Evolutionary conservation across 2,329 filamentous ascomycete genomes (phyloP).

Genomic region (Fonsecaea monophora): DNA sequence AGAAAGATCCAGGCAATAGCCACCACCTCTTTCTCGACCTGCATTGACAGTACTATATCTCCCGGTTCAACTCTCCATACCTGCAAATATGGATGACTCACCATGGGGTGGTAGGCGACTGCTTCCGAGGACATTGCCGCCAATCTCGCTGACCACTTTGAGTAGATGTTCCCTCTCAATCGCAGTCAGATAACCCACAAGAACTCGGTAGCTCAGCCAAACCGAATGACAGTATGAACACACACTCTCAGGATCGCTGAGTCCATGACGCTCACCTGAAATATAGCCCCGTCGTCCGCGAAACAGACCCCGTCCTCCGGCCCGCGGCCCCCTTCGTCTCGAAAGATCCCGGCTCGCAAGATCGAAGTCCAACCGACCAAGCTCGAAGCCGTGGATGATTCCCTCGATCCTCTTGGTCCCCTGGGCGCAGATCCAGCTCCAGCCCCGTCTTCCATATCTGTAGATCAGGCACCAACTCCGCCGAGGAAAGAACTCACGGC

Average conservation of each 20-base stretch:
- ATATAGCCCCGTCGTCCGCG: constrained; percentile 38
- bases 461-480: constrained; percentile 63
- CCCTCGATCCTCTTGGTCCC: constrained; percentile 67
- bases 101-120: constrained; percentile 57
- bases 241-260: constrained; percentile 1
- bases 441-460: constrained; percentile 44
- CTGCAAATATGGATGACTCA: constrained; percentile 47
- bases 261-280: constrained; percentile 26
- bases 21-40: constrained; percentile 6
- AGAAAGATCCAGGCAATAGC: constrained; percentile 9
- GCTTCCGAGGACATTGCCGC: constrained; percentile 40
- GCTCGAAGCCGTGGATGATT: constrained; percentile 68
- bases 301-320: constrained; percentile 48
- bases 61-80: constrained; percentile 1
- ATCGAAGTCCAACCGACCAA: constrained; percentile 67
- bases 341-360: constrained; percentile 62
- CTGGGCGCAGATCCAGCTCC: constrained; percentile 52
- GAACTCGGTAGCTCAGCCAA: constrained; percentile 41
- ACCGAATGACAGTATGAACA: constrained; percentile 39
- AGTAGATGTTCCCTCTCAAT: constrained; percentile 56
- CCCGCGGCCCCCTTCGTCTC: constrained; percentile 56
- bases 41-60: background rate
- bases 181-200: constrained; percentile 40
- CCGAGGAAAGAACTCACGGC: constrained; percentile 64
- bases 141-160: constrained; percentile 35